A percentile compares a stretch with the other conserved stretches of the same genome.
These are phyloP conservation scores for Waltiozyma sp. DNA, from an alignment of 1,139 yeast species.

Conservation along the genomic window DNA sequence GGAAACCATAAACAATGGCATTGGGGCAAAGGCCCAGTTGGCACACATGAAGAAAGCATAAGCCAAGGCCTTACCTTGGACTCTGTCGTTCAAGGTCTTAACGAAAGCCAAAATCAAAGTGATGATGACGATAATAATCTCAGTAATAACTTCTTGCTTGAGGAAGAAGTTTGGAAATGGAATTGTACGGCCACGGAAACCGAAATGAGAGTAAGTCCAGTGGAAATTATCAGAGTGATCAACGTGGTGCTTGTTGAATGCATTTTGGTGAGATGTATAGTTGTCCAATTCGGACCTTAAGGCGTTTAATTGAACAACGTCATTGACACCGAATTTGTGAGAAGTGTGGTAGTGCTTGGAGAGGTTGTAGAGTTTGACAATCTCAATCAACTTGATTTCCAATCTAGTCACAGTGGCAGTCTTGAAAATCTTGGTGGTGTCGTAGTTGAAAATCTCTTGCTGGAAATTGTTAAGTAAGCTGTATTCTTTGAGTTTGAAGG, in stretches of 20 bases:
- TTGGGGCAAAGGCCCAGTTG: constrained; percentile 68
- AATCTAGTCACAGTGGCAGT: background rate
- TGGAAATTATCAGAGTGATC: background rate
- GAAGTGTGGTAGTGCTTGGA: background rate
- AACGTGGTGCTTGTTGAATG: background rate
- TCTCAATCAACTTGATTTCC: background rate
- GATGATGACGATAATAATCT: constrained; percentile 31
- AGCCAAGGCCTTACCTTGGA: constrained; percentile 59
- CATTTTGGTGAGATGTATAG: background rate
- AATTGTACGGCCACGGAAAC: constrained; percentile 5
- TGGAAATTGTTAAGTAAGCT: background rate
- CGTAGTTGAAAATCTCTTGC: background rate
- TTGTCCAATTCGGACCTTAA: background rate
- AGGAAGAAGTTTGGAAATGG: constrained; percentile 28
- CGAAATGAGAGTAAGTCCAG: background rate
- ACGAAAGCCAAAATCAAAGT: constrained; percentile 40
- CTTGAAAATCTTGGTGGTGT: background rate
- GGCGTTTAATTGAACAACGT: background rate
- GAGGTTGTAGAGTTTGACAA: background rate
- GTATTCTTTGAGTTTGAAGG: background rate
- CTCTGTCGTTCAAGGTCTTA: constrained; percentile 46
- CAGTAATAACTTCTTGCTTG: constrained; percentile 30
- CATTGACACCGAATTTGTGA: background rate
- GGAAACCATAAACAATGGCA: constrained; percentile 61
- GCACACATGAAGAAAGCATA: constrained; percentile 28